These are phyloP conservation scores for Areca catechu DNA, from an alignment of 176 grass and related monocot genomes.

Conservation along the genomic window DNA sequence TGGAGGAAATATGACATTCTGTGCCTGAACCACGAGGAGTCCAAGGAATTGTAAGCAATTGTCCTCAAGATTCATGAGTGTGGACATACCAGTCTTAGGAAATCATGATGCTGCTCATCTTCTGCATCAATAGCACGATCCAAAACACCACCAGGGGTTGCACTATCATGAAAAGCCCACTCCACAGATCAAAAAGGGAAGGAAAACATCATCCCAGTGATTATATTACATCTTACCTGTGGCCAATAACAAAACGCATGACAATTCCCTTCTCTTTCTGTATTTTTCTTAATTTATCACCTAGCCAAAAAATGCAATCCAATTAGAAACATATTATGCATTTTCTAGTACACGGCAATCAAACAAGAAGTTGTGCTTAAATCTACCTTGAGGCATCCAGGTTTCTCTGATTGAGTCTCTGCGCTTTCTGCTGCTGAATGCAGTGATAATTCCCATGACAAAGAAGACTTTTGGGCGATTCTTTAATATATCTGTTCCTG, in stretches of 20 bases:
- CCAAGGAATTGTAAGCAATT: too few species aligned
- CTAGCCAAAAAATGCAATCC: constrained; percentile 15
- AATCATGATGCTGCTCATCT: constrained; percentile 50
- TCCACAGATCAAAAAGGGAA: too few species aligned
- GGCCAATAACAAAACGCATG: constrained; percentile 65
- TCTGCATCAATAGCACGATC: constrained; percentile 42
- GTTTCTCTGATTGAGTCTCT: constrained; percentile 51
- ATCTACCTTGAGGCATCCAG: constrained; percentile 47
- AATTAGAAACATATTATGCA: background rate
- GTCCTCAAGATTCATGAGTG: background rate
- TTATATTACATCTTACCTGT: constrained; percentile 26
- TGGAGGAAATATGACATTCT: too few species aligned
- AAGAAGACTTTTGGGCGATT: constrained; percentile 27
- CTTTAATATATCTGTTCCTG: constrained; percentile 18
- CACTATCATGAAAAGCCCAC: constrained; percentile 10
- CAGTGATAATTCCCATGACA: constrained; percentile 61
- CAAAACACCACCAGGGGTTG: constrained; percentile 27
- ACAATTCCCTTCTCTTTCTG: constrained; percentile 52
- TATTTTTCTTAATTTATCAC: constrained; percentile 35
- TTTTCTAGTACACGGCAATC: too few species aligned
- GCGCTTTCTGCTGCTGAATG: constrained; percentile 29
- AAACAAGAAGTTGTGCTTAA: too few species aligned
- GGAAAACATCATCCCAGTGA: too few species aligned
- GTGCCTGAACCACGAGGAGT: too few species aligned
- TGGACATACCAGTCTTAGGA: constrained; percentile 55